A percentile compares a stretch with the other conserved stretches of the same genome.
These are phyloP conservation scores for Skeletonema potamos DNA, from an alignment of 108 stramenopile genomes.

Conservation along the genomic window DNA sequence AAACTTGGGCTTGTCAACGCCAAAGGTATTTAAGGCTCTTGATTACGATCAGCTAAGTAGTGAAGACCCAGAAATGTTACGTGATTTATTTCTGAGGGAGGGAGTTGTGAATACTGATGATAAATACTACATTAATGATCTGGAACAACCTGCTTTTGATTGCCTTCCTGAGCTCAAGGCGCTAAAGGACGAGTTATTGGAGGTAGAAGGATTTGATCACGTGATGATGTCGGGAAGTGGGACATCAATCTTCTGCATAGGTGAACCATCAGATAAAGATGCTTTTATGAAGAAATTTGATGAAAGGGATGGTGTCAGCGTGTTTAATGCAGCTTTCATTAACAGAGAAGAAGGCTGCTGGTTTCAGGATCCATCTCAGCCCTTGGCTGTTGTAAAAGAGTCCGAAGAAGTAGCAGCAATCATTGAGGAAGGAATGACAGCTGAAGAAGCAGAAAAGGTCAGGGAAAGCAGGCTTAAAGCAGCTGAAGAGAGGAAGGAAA, in stretches of 20 bases:
- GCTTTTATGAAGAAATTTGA: constrained; percentile 62
- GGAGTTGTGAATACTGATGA: constrained; percentile 57
- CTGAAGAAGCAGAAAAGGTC: background rate
- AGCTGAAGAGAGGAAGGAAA: background rate
- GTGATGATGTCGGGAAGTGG: constrained; percentile 90
- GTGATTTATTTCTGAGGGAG: constrained; percentile 58
- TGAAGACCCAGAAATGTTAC: constrained; percentile 65
- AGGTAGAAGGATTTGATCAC: constrained; percentile 71
- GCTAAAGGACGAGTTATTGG: constrained; percentile 60
- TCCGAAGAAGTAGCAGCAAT: background rate
- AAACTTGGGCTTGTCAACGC: constrained; percentile 88
- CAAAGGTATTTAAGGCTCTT: constrained; percentile 87
- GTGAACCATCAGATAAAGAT: constrained; percentile 64
- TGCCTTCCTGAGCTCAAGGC: constrained; percentile 67
- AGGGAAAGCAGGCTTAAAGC: background rate
- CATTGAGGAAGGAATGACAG: background rate
- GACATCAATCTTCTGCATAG: constrained; percentile 85
- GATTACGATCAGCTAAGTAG: constrained; percentile 78
- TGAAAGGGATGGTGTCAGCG: constrained; percentile 54
- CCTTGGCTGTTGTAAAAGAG: background rate
- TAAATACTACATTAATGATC: constrained; percentile 76
- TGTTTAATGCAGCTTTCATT: constrained; percentile 71
- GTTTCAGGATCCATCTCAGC: constrained; percentile 22
- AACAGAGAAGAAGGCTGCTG: constrained; percentile 37
- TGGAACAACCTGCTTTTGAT: constrained; percentile 82